These are phyloP conservation scores for Cladosporium cucumerinum DNA, from an alignment of 2,329 filamentous ascomycete species.

Conservation along the genomic window DNA sequence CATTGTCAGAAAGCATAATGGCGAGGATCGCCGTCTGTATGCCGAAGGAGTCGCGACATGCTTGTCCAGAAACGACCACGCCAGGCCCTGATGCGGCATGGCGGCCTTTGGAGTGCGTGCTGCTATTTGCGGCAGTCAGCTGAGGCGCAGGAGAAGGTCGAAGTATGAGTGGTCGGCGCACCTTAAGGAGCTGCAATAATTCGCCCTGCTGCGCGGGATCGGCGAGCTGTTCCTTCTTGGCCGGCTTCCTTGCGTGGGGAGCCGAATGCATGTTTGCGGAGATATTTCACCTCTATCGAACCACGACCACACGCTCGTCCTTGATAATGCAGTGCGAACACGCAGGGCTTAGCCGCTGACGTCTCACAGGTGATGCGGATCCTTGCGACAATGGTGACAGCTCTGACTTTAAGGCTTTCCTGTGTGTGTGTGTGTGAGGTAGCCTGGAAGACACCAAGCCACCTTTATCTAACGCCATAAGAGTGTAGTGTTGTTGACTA, in stretches of 20 bases:
- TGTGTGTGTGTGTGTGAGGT: no score
- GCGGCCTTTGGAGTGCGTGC: background rate
- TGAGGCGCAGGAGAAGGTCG: constrained; percentile 13
- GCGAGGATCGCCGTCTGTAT: background rate
- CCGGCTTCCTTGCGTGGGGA: background rate
- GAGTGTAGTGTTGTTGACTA: no score
- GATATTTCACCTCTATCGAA: background rate
- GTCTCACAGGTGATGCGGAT: background rate
- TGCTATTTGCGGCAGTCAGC: constrained; percentile 16
- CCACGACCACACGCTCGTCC: background rate
- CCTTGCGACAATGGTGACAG: no score
- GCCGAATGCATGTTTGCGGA: background rate
- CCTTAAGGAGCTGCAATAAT: background rate
- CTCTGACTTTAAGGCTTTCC: no score
- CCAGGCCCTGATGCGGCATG: background rate
- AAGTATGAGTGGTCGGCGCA: constrained; percentile 6
- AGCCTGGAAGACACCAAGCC: no score
- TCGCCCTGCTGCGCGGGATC: background rate
- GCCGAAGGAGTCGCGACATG: constrained; percentile 12
- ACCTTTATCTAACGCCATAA: no score
- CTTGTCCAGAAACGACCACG: constrained; percentile 7
- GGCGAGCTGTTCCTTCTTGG: background rate
- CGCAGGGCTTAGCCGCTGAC: background rate
- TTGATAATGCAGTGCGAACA: background rate
- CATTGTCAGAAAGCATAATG: constrained; percentile 17